A percentile compares a stretch with the other conserved stretches of the same genome.
Evolutionary conservation across 768 basidiomycete species (phyloP).

Genomic region (Sarcomyxa edulis): DNA sequence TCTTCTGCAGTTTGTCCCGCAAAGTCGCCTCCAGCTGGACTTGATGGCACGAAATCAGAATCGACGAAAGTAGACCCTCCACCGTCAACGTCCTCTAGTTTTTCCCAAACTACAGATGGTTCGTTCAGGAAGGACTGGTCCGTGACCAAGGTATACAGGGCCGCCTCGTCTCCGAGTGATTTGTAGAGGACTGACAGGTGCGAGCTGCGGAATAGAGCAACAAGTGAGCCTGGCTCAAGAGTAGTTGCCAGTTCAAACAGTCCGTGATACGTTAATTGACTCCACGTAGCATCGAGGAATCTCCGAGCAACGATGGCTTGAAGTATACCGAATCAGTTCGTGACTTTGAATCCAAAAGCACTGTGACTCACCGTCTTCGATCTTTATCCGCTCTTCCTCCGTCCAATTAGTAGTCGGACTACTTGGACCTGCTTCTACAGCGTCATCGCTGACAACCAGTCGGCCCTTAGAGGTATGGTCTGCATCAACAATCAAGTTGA

Average conservation of each 20-base stretch:
- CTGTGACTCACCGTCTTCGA: slow-evolving; percentile 57
- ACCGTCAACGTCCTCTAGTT: slow-evolving; percentile 84
- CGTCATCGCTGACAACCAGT: slow-evolving; percentile 42
- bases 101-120: slow-evolving; percentile 84
- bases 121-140: slow-evolving; percentile 80
- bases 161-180: slow-evolving; percentile 27
- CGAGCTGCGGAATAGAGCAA: slow-evolving; percentile 88
- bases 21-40: slow-evolving; percentile 76
- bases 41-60: slow-evolving; percentile 54
- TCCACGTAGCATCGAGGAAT: slow-evolving; percentile 67
- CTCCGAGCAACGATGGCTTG: slow-evolving; percentile 62
- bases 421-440: slow-evolving; percentile 14
- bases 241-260: slow-evolving; percentile 73
- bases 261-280: slow-evolving; percentile 86
- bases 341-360: not conserved
- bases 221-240: slow-evolving; percentile 47
- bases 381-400: slow-evolving; percentile 52
- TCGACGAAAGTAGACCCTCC: slow-evolving; percentile 75
- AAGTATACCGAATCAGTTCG: slow-evolving; percentile 2
- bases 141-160: slow-evolving; percentile 80
- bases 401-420: slow-evolving; percentile 32
- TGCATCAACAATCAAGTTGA: slow-evolving; percentile 72
- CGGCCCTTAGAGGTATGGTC: slow-evolving; percentile 66
- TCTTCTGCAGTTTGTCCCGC: slow-evolving; percentile 69
- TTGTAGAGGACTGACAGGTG: slow-evolving; percentile 88